Conservation (phyloP, 2,329 filamentous ascomycete species). For the Malbranchea cinnamomea region DNA sequence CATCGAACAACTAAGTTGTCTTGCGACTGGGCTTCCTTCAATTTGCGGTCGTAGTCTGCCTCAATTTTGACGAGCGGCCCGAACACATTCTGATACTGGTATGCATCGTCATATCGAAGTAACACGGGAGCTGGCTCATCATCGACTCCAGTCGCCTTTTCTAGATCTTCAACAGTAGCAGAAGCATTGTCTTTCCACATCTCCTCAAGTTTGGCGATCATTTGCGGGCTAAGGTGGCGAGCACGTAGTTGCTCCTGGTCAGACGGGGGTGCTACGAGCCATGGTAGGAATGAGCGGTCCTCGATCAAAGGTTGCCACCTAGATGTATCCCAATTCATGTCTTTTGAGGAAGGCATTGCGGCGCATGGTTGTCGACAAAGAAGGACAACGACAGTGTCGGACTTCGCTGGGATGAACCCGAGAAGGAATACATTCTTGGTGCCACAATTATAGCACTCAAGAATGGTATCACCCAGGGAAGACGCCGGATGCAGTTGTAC, state of each 20-base stretch:
- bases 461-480: slow-evolving; percentile 81
- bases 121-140: slow-evolving; percentile 90
- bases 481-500: slow-evolving; percentile 92
- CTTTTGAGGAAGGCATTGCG: slow-evolving; percentile 85
- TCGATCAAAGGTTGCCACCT: slow-evolving; percentile 96
- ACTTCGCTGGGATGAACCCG: slow-evolving; percentile 96
- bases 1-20: slow-evolving; percentile 88
- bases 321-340: slow-evolving; percentile 99
- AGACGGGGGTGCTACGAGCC: slow-evolving; percentile 78
- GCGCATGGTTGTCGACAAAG: slow-evolving; percentile 94
- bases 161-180: slow-evolving; percentile 78
- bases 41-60: slow-evolving; percentile 95
- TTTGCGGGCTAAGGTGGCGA: slow-evolving; percentile 79
- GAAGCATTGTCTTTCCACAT: slow-evolving; percentile 94
- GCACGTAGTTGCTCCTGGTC: slow-evolving; percentile 94
- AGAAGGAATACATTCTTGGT: slow-evolving; percentile 98
- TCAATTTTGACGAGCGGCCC: slow-evolving; percentile 97
- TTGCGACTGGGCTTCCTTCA: slow-evolving; percentile 96
- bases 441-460: slow-evolving; percentile 98
- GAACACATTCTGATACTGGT: slow-evolving; percentile 98
- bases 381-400: slow-evolving; percentile 92
- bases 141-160: slow-evolving; percentile 81
- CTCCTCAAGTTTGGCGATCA: slow-evolving; percentile 92
- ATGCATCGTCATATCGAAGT: slow-evolving; percentile 89
- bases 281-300: slow-evolving; percentile 84